Evolutionary conservation across 2,329 filamentous ascomycete species (phyloP).

Genomic region (Trichoderma sp.): DNA sequence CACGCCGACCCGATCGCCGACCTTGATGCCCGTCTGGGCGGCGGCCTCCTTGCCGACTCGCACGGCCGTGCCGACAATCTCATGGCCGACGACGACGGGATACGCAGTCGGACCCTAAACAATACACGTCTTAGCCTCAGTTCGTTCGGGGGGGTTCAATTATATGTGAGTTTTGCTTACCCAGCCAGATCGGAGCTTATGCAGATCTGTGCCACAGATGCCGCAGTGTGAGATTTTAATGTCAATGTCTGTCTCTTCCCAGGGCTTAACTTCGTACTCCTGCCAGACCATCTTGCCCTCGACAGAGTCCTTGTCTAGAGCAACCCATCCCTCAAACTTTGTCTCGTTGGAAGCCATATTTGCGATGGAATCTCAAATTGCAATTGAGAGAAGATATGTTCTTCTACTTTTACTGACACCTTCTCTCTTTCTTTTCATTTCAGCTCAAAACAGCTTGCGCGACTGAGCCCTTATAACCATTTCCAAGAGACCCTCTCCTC

Average conservation of each 20-base stretch:
- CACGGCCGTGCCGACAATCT: conserved; percentile 60
- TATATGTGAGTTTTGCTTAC: not conserved
- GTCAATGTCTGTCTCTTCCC: conserved; percentile 16
- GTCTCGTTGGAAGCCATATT: not conserved
- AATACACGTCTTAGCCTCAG: not conserved
- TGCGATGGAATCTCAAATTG: not conserved
- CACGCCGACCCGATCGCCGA: conserved; percentile 65
- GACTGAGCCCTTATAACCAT: not conserved
- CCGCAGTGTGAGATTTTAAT: conserved; percentile 17
- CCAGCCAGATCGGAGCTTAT: conserved; percentile 16
- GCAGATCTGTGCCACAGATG: conserved; percentile 8
- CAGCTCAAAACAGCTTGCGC: not conserved
- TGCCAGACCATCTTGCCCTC: conserved; percentile 16
- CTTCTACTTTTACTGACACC: not conserved
- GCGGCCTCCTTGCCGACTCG: conserved; percentile 45
- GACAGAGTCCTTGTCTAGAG: not conserved
- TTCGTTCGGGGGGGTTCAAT: not conserved
- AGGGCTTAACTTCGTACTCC: not conserved
- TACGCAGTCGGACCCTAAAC: conserved; percentile 27
- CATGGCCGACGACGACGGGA: conserved; percentile 61
- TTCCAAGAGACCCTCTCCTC: not conserved
- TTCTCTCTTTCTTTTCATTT: not conserved
- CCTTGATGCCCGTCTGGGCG: conserved; percentile 49
- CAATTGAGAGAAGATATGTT: not conserved
- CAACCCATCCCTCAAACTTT: conserved; percentile 15